Evolutionary conservation across 2,329 filamentous ascomycete species (phyloP), one percentile per base, ranked within the genome.

Genomic region (Penicillium sp.): DNA sequence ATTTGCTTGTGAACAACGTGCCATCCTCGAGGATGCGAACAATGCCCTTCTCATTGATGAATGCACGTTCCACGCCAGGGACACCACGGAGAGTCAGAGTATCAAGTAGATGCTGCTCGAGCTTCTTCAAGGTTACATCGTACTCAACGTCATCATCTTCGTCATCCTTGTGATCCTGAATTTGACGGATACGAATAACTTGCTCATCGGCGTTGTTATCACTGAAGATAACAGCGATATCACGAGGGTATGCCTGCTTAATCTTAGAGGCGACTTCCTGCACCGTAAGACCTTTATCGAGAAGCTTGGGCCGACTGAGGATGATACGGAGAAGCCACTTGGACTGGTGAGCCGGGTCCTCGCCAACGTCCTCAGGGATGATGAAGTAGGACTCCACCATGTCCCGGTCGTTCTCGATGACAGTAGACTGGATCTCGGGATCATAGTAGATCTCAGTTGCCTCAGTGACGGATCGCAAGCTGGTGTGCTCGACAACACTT

Each of bases 321-420:
- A 93, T 90, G 66, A 99, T 90, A 80, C 95, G 92, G 49, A 99
- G 85, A 59, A 99, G 80, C 96, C 96, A 99, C 74, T 92, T 90
- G 9, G 95, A 98, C 75, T 98, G 93, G 35, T 75, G 76, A 50
- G 82, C 80, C 9, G 81, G 73, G 57, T 86, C 83, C 45, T 84
- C 81, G 59, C 85, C 85, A 43, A 91, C 87, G 55, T 96, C 91
- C 63, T 96, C 92, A 0, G 92, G 91, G 71, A 98, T 91, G 72
- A 98, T 87, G 78, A 93, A 98, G 81, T 96, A 97, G 0, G 93
- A 96, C 66, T 97, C 92, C 7, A 99, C 91, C 85, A 98, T 96
- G 69, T 98, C 95, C 59, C 85, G 78, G 80, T 99, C 95, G 55
- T 90, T 90, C 35, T 89, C 84, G 67, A 99, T 96, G 63, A 88